Evolutionary conservation across 2,329 filamentous ascomycete species (phyloP), one percentile per base, ranked within the genome.

Genomic region (Fusarium sp.): DNA sequence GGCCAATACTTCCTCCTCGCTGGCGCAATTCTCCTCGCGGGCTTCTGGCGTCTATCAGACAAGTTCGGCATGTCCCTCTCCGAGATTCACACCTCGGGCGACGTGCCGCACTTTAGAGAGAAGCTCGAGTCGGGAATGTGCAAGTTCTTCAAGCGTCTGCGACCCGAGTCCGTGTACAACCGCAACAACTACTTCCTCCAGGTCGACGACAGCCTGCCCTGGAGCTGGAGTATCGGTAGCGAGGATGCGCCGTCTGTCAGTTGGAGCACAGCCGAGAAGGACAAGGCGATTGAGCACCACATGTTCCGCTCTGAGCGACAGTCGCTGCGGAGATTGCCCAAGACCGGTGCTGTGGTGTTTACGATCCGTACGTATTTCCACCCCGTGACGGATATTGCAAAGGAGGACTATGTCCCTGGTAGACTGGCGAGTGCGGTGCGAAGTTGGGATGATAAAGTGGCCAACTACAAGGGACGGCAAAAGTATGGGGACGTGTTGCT

Each of bases 171-270:
- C 40, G 83, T 83, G n/a, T 80, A 82, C 57, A 75, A 73, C 48
- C 81, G 91, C 56, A 92, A 93, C 73, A 94, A 95, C 73, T 96
- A 95, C 76, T 96, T 96, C 78, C 84, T 96, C 62, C 92, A 96
- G 76, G 91, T 95, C 1, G 92, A 96, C 71, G 91, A 93, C 53
- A 77, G 83, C 6, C 79, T 96, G 2, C 80, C 89, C 1, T 96
- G 92, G 92, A 91, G 88, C 57, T 78, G 81, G 70, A 91, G 87
- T 68, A 93, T 96, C 65, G 92, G 92, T 0, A 68, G 77, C 13
- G 92, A 96, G 75, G 91, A 96, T 72, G 76, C 77, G 1, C 76
- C 79, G 0, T 80, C 80, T 0, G 84, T 88, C 2, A 88, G 87
- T 38, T 96, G 92, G 92, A 85, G 83, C 70, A 91, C 89, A 5